These are phyloP conservation scores for Trichosporon sp. DNA, from an alignment of 1,284 basidiomycete species.

Conservation along the genomic window DNA sequence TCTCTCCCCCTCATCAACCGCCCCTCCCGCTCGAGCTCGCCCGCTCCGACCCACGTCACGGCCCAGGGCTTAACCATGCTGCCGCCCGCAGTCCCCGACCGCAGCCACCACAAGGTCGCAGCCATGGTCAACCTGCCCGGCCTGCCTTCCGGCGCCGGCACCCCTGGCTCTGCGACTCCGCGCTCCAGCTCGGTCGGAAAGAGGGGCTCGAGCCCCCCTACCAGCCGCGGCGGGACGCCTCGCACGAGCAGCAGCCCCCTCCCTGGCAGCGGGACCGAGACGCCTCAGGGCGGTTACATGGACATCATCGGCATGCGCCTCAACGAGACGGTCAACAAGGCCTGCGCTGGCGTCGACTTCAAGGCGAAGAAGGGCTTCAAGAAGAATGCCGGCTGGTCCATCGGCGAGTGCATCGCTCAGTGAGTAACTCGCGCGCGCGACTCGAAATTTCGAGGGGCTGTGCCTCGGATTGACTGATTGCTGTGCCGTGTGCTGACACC, in stretches of 20 bases:
- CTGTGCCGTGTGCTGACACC: slow-evolving; percentile 12
- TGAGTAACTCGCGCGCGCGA: slow-evolving; percentile 24
- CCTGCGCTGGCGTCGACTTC: slow-evolving; percentile 44
- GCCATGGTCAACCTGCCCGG: slow-evolving; percentile 4
- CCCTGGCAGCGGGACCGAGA: slow-evolving; percentile 12
- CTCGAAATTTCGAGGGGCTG: not conserved
- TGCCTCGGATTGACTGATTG: not conserved
- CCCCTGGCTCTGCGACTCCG: not conserved
- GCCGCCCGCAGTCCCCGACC: slow-evolving; percentile 17
- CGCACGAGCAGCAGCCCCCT: slow-evolving; percentile 11
- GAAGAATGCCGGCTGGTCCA: slow-evolving; percentile 43
- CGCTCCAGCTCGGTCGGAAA: slow-evolving; percentile 31
- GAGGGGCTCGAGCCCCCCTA: slow-evolving; percentile 18
- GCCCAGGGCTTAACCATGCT: slow-evolving; percentile 7
- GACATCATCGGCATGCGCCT: slow-evolving; percentile 48
- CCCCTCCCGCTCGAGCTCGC: slow-evolving; percentile 46
- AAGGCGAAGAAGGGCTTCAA: slow-evolving; percentile 47
- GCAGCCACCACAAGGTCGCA: slow-evolving; percentile 6
- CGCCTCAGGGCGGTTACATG: slow-evolving; percentile 38
- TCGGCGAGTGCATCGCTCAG: slow-evolving; percentile 46
- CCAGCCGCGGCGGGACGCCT: slow-evolving; percentile 21
- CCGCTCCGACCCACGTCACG: slow-evolving; percentile 37
- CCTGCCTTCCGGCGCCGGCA: not conserved
- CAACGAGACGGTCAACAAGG: slow-evolving; percentile 49
- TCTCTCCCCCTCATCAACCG: slow-evolving; percentile 49